phyloP scores from a whole-genome alignment of 2,329 filamentous ascomycete species.

The Arthrobotrys conoides region DNA sequence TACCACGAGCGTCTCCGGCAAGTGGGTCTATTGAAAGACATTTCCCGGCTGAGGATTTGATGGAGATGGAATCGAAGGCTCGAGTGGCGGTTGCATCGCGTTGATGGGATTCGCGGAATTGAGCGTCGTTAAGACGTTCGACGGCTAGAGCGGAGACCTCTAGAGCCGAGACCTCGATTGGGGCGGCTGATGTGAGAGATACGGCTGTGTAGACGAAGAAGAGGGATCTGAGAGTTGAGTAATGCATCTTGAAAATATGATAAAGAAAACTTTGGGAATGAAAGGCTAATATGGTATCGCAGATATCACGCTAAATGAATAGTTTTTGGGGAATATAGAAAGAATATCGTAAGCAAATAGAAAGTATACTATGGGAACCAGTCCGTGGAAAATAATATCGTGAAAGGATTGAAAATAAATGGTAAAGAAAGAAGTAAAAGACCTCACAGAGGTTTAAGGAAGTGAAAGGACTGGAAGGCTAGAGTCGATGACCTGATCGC shows the following conservation, averaged over 20 bases:
- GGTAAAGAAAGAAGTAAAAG: constrained; percentile 13
- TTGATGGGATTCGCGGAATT: constrained; percentile 70
- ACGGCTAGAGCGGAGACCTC: constrained; percentile 67
- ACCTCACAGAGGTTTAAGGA: constrained; percentile 45
- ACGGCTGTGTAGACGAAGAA: constrained; percentile 26
- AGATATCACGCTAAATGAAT: not conserved
- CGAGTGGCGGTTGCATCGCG: constrained; percentile 70
- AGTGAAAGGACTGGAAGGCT: constrained; percentile 25
- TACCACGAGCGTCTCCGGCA: constrained; percentile 72
- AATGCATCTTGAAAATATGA: constrained; percentile 42
- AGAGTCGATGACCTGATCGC: constrained; percentile 54
- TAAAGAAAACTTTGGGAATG: not conserved
- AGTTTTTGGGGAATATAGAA: not conserved
- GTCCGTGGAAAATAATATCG: constrained; percentile 30
- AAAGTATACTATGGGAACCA: constrained; percentile 34
- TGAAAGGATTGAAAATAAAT: constrained; percentile 6
- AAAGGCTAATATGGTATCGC: constrained; percentile 10
- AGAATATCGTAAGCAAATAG: constrained; percentile 25
- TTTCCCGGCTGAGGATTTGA: constrained; percentile 68
- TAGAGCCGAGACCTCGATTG: constrained; percentile 10
- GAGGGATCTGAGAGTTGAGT: constrained; percentile 29
- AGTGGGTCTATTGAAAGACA: constrained; percentile 71
- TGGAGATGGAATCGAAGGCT: constrained; percentile 69
- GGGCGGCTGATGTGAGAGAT: constrained; percentile 27
- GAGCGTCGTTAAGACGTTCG: constrained; percentile 69